Evolutionary conservation across 768 basidiomycete species (phyloP), one percentile per base, ranked within the genome.

Genomic region (Hygrophoropsis aurantiaca): DNA sequence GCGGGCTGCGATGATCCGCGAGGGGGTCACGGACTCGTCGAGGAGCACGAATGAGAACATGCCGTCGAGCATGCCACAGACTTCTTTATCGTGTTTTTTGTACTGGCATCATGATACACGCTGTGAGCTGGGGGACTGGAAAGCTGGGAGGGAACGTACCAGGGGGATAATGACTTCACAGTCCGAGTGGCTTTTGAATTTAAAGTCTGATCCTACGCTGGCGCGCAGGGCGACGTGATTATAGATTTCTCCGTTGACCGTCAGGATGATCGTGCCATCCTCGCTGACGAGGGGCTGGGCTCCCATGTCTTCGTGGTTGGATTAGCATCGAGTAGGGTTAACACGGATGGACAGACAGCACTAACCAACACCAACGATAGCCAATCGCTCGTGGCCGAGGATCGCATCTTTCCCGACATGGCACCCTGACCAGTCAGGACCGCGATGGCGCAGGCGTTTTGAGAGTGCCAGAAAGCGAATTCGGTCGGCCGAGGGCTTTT

Each of bases 241-340:
- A 78, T 99, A 99, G 59, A 99, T 98, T 71, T 99, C 97, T 42
- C 97, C 97, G 68, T 99, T 99, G 62, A 99, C 97, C 48, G 89
- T 82, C 44, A 99, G 85, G 54, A 86, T 79, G 52, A 84, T 60
- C 57, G 87, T 89, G 44, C 84, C 87, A 55, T 97, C 92, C 19
- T 90, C 81, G 69, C 87, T 93, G 47, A 85, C 68, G 37, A 99
- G 77, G 11, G 97, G 97, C 64, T 99, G 97, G 16, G 97, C 97
- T 52, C 97, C 97, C 30, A 94, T 87, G 62, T 98, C 95, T 98
- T 59, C 42, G 34, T 9, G 8, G 18, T 34, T 1, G 44, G 7
- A 19, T 44, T 30, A 44, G 26, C 3, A 19, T 34, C 15, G n/a
- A 25, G 23, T 42, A 21, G 11, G 11, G 39, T 26, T n/a, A n/a